Conservation (phyloP, 2,329 filamentous ascomycete genomes). For the Torrubiellomyces zombiae region DNA sequence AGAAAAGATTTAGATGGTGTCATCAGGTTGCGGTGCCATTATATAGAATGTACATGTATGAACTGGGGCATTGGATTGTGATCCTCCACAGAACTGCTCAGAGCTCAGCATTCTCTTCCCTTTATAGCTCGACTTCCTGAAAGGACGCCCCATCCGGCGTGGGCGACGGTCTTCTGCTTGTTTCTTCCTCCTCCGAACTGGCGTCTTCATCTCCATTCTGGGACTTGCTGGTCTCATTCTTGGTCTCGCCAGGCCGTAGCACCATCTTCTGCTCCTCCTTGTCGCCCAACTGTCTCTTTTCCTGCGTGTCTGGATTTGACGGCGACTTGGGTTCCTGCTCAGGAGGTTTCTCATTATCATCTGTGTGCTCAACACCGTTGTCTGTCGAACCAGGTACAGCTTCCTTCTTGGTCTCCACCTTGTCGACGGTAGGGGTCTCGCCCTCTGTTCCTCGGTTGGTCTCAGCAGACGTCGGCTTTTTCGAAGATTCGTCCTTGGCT, state of each 20-base stretch:
- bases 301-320: constrained; percentile 31
- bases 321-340: constrained; percentile 20
- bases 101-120: too few species aligned
- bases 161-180: constrained; percentile 20
- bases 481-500: constrained; percentile 8
- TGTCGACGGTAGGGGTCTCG: too few species aligned
- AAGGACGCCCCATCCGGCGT: constrained; percentile 43
- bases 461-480: too few species aligned
- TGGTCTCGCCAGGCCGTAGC: constrained; percentile 21
- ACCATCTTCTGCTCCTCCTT: constrained; percentile 37
- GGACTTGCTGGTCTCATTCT: constrained; percentile 14
- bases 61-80: too few species aligned
- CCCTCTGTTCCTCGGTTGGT: constrained; percentile 10
- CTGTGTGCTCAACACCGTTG: constrained; percentile 10
- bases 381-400: constrained; percentile 6
- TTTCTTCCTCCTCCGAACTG: constrained; percentile 14
- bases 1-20: too few species aligned
- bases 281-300: constrained; percentile 38
- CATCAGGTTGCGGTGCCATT: too few species aligned
- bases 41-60: too few species aligned
- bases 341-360: constrained; percentile 12
- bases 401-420: constrained; percentile 8
- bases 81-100: too few species aligned
- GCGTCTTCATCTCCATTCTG: constrained; percentile 15
- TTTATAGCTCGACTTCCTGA: constrained; percentile 45